phyloP scores from a whole-genome alignment of 805 yeast genomes.

The Tanozyma kutaoensis region DNA sequence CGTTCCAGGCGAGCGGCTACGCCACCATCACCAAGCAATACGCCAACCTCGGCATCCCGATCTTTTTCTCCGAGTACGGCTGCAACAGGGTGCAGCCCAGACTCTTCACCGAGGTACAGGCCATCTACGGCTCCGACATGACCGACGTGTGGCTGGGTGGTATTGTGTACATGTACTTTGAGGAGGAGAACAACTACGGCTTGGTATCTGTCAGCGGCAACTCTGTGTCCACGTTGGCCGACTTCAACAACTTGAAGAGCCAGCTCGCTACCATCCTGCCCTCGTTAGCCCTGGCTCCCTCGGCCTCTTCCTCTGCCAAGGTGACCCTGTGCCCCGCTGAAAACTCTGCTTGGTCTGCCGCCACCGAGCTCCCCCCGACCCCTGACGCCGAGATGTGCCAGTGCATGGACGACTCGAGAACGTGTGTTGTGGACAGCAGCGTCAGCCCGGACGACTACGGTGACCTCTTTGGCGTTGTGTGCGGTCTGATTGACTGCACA shows the following conservation, averaged over 20 bases:
- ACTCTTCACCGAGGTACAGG: conserved; percentile 56
- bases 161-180: conserved; percentile 75
- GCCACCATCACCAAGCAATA: conserved; percentile 50
- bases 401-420: conserved; percentile 42
- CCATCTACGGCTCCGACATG: conserved; percentile 55
- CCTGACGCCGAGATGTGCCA: conserved; percentile 54
- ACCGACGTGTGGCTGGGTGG: conserved; percentile 85
- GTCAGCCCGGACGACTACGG: conserved; percentile 46
- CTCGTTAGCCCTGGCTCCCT: background rate
- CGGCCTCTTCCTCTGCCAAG: conserved; percentile 9
- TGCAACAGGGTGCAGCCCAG: conserved; percentile 61
- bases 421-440: conserved; percentile 46
- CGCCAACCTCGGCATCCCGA: conserved; percentile 52
- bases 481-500: conserved; percentile 45
- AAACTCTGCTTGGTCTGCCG: conserved; percentile 43
- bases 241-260: conserved; percentile 33
- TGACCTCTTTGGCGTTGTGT: conserved; percentile 42
- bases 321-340: conserved; percentile 30
- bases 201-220: conserved; percentile 41
- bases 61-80: conserved; percentile 76
- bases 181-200: conserved; percentile 68
- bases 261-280: conserved; percentile 25
- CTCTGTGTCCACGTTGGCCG: conserved; percentile 45
- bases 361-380: conserved; percentile 65
- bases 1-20: conserved; percentile 52